Base-by-base conservation (phyloP, 1,139 yeast genomes). In the Sugiyamaella novakii region DNA sequence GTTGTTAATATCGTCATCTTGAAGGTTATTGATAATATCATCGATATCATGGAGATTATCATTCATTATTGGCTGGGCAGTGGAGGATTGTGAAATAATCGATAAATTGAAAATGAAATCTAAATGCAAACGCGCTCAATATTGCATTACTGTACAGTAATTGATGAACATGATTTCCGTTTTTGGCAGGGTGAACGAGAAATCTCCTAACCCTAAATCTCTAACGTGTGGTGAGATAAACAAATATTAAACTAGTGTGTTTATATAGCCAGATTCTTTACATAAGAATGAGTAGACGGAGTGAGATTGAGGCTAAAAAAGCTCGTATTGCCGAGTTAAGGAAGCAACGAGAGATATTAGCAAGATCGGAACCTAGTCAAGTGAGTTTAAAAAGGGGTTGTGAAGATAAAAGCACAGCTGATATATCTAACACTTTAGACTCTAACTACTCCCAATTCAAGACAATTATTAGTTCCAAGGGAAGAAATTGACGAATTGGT, bases 271-370 rank as follows among this genome's bases (percentile, higher is more conserved):
- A 22, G 5, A 6, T 22, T 6, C 25, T 22, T 22, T 8, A 22
- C 8, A 5, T 6, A 22, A 6, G 25, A 3, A 34, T 42, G 44
- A 42, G 46, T 33, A 60, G 74, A 49, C 64, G 64, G 50, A 62
- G 66, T 25, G 75, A 73, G 54, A 72, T 75, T 41, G 80, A 76
- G 56, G 75, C 75, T 55, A 78, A 75, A 53, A 65, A 68, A 53
- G 77, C 70, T 45, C 69, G 70, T 43, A 67, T 77, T 34, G 77
- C 74, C 35, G 77, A 73, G 56, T 66, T 77, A 27, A 65, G 73
- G 44, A 62, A 70, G 12, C 64, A 62, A 53, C 64, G 75, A 14
- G 69, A 64, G 40, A 59, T 54, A 31, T 25, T 40, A 11, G 14
- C 46, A 1, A 14, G 22, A 19, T 17, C 40, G 8, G 33, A 53